phyloP scores from a whole-genome alignment of 257 asterid species.

The Gentiana macrophylla region DNA sequence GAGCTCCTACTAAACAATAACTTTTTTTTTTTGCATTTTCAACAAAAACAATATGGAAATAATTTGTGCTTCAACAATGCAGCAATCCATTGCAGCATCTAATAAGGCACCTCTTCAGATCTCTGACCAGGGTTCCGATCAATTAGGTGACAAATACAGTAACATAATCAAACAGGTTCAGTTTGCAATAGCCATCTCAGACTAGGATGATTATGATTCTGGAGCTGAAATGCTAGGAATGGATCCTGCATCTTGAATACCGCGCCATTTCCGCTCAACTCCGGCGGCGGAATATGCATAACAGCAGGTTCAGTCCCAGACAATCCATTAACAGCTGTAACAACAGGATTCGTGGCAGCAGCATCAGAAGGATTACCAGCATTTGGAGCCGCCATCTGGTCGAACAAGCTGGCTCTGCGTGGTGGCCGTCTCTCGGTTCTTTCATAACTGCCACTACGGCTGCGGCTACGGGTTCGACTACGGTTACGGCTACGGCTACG shows the following conservation, averaged over 20 bases:
- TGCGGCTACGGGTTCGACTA: conserved; percentile 36
- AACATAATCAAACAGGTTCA: too few species aligned
- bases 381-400: conserved; percentile 44
- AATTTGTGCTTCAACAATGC: too few species aligned
- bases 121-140: too few species aligned
- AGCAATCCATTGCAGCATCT: too few species aligned
- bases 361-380: conserved; percentile 5
- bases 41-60: too few species aligned
- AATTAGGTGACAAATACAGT: too few species aligned
- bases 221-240: conserved; percentile 22
- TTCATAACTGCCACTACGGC: conserved; percentile 38
- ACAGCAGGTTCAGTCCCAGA: conserved; percentile 19
- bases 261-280: conserved; percentile 7
- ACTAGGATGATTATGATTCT: conserved; percentile 10
- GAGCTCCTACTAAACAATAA: too few species aligned
- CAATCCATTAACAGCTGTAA: conserved; percentile 17
- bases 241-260: conserved; percentile 10
- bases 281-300: conserved; percentile 12
- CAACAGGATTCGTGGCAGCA: conserved; percentile 12
- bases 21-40: too few species aligned
- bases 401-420: conserved; percentile 49
- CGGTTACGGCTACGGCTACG: conserved; percentile 41
- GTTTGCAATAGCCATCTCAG: too few species aligned
- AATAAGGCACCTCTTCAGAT: too few species aligned
- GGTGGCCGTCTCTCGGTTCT: conserved; percentile 64